Evolutionary conservation across 345 rosid species (phyloP).

Genomic region (Ricinus communis): DNA sequence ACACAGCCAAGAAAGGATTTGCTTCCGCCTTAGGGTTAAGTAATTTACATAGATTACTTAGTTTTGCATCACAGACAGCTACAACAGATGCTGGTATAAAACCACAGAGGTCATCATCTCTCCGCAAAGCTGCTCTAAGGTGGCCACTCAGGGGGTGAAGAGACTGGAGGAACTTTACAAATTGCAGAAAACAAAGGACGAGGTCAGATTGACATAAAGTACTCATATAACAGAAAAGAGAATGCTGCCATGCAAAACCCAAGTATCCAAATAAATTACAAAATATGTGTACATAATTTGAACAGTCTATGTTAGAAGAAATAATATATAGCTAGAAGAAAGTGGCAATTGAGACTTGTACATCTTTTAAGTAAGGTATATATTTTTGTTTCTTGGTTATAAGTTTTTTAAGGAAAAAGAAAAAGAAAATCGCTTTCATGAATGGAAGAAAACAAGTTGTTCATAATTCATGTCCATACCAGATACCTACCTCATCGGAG

Average conservation of each 20-base stretch:
- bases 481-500: conserved; percentile 70
- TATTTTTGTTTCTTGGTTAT: background rate
- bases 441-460: background rate
- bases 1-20: conserved; percentile 53
- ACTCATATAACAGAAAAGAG: background rate
- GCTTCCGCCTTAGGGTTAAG: conserved; percentile 63
- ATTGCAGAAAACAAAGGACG: conserved; percentile 15
- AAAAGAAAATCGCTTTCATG: background rate
- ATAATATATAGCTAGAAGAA: background rate
- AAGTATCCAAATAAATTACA: background rate
- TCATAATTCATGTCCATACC: background rate
- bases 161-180: conserved; percentile 64
- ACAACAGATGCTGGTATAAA: conserved; percentile 72
- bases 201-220: background rate
- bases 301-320: background rate
- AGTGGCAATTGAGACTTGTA: background rate
- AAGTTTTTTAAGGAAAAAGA: background rate
- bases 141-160: conserved; percentile 74
- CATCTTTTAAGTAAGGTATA: background rate
- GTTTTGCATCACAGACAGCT: conserved; percentile 67
- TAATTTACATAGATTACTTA: conserved; percentile 56
- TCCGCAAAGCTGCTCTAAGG: conserved; percentile 67
- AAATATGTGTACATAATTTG: background rate
- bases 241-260: background rate
- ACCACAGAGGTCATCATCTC: conserved; percentile 61